phyloP scores from a whole-genome alignment of 2,329 filamentous ascomycete genomes.

The Verticillium klebahnii region DNA sequence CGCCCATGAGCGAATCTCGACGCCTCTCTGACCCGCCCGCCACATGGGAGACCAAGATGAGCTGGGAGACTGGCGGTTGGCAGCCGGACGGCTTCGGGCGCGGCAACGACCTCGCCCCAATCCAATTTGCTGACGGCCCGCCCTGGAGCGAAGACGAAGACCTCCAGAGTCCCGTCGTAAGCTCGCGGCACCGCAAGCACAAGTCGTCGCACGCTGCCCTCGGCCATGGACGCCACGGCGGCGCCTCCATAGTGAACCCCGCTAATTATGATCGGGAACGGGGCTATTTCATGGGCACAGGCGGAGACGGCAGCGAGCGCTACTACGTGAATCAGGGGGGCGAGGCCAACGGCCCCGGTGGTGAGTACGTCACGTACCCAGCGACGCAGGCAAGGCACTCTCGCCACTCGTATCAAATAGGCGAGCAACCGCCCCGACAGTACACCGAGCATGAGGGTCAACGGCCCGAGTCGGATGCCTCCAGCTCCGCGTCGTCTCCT shows the following conservation, averaged over 20 bases:
- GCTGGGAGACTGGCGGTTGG: slow-evolving; percentile 50
- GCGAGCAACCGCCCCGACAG: slow-evolving; percentile 39
- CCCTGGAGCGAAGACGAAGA: slow-evolving; percentile 97
- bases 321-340: slow-evolving; percentile 68
- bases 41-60: slow-evolving; percentile 66
- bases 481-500: slow-evolving; percentile 55
- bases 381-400: slow-evolving; percentile 58
- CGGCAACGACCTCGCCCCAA: slow-evolving; percentile 64
- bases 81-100: slow-evolving; percentile 49
- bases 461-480: slow-evolving; percentile 52
- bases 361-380: slow-evolving; percentile 77
- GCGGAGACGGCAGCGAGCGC: slow-evolving; percentile 66
- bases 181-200: slow-evolving; percentile 79
- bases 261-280: slow-evolving; percentile 54
- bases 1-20: slow-evolving; percentile 74
- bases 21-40: slow-evolving; percentile 79
- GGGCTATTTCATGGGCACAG: slow-evolving; percentile 62
- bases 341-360: slow-evolving; percentile 71
- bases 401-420: slow-evolving; percentile 39
- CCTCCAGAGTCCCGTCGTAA: slow-evolving; percentile 84
- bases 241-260: slow-evolving; percentile 38
- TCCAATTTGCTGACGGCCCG: slow-evolving; percentile 81
- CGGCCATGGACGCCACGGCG: slow-evolving; percentile 35
- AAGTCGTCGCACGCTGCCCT: slow-evolving; percentile 60
- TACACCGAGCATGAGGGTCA: slow-evolving; percentile 47